phyloP scores from a whole-genome alignment of 331 rosid genomes.

The Telfairia occidentalis region DNA sequence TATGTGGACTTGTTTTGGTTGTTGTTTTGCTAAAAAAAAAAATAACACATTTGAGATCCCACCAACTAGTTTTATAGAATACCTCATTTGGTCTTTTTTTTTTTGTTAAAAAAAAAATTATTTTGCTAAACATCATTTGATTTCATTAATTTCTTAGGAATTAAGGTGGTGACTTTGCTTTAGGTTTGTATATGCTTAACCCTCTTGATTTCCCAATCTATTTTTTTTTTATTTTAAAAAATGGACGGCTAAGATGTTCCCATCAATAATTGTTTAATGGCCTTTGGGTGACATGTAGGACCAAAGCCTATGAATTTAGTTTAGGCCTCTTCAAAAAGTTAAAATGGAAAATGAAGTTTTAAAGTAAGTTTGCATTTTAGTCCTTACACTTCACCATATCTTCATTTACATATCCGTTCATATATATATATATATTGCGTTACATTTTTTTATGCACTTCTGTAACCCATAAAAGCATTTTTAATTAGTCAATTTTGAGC shows the following conservation, averaged over 20 bases:
- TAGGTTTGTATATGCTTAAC: neutral
- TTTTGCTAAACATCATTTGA: neutral
- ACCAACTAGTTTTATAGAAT: constrained; percentile 17
- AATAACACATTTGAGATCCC: constrained; percentile 26
- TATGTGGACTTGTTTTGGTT: constrained; percentile 12
- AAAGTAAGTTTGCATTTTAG: neutral
- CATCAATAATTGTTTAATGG: neutral
- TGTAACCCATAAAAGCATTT: too few relatives aligned
- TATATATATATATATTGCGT: too few relatives aligned
- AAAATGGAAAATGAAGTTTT: neutral
- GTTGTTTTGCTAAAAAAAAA: constrained; percentile 18
- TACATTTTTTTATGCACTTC: too few relatives aligned
- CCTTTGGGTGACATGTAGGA: neutral
- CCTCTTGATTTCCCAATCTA: neutral
- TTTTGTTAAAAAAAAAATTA: neutral
- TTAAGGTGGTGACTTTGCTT: neutral
- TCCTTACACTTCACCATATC: neutral
- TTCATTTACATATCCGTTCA: neutral
- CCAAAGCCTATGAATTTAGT: neutral
- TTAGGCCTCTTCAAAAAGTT: neutral
- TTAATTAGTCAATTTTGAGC: too few relatives aligned
- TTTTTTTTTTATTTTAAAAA: neutral
- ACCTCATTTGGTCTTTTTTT: neutral
- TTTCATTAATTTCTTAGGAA: constrained; percentile 8
- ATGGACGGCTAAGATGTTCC: neutral